Percentiles rank a stretch among this genome's conserved stretches.
These are phyloP conservation scores for Fusarium stilboides DNA, from an alignment of 2,329 filamentous ascomycete species.

Conservation along the genomic window DNA sequence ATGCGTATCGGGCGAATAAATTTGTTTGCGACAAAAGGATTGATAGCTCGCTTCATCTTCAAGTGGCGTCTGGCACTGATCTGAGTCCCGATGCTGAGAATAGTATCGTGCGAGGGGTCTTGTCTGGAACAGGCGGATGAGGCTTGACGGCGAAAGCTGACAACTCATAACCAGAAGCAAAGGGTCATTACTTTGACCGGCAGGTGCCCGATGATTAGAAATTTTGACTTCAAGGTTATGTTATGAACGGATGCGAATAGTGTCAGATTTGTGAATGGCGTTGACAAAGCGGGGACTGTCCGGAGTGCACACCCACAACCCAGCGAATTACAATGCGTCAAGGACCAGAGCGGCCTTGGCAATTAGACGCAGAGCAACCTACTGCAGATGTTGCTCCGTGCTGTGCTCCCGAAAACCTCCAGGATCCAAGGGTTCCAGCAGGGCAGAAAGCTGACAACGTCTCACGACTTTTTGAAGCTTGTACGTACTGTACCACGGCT, in stretches of 20 bases:
- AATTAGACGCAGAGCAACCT: constrained; percentile 19
- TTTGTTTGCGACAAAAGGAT: constrained; percentile 20
- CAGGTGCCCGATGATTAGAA: constrained; percentile 6
- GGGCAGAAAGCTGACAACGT: constrained; percentile 43
- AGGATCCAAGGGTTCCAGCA: constrained; percentile 36
- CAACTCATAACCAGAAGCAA: constrained; percentile 25
- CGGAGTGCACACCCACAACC: constrained; percentile 8
- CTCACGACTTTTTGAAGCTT: constrained; percentile 38
- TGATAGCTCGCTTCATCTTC: constrained; percentile 22
- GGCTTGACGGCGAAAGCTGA: constrained; percentile 36
- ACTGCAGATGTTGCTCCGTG: constrained; percentile 31
- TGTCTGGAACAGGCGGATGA: constrained; percentile 36
- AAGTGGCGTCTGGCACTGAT: constrained; percentile 21
- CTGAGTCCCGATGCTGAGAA: constrained; percentile 27
- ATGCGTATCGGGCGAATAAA: constrained; percentile 27
- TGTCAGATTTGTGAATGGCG: constrained; percentile 41
- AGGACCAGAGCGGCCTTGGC: constrained; percentile 27
- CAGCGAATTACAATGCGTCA: constrained; percentile 24
- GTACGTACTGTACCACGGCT: constrained; percentile 34
- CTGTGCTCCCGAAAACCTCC: constrained; percentile 13
- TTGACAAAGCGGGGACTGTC: constrained; percentile 22
- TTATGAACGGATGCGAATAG: constrained; percentile 36
- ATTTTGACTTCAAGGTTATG: constrained; percentile 13
- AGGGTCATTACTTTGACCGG: constrained; percentile 20
- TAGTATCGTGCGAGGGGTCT: constrained; percentile 26